phyloP scores from a whole-genome alignment of 331 rosid species.

The Malus hybrid region DNA sequence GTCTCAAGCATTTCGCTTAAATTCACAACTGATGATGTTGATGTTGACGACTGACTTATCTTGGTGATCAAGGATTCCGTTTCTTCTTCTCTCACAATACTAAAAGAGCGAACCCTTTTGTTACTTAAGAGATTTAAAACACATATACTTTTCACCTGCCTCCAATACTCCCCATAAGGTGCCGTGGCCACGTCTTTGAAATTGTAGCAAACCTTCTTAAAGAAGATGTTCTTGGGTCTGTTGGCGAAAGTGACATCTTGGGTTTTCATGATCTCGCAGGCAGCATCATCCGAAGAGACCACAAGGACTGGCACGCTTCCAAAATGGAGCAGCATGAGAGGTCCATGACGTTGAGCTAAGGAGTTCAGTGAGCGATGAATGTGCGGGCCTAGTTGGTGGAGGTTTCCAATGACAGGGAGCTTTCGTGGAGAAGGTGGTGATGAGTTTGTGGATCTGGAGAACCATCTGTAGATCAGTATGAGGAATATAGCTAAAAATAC shows the following conservation, averaged over 20 bases:
- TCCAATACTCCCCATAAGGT: background rate
- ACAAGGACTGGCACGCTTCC: too few species aligned
- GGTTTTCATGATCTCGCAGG: conserved; percentile 24
- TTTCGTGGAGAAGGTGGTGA: too few species aligned
- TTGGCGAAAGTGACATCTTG: background rate
- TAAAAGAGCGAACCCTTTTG: background rate
- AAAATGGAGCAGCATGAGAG: too few species aligned
- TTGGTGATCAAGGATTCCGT: background rate
- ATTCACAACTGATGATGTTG: background rate
- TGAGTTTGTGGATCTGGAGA: too few species aligned
- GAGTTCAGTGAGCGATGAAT: too few species aligned
- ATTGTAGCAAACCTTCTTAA: background rate
- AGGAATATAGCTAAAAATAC: too few species aligned
- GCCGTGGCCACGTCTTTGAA: background rate
- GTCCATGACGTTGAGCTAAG: too few species aligned
- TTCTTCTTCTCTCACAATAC: background rate
- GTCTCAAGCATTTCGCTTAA: background rate
- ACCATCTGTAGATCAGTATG: too few species aligned
- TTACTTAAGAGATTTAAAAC: background rate
- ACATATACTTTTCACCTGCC: background rate
- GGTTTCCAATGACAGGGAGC: too few species aligned
- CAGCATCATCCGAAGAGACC: background rate
- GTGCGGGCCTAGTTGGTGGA: too few species aligned
- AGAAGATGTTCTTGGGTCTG: background rate
- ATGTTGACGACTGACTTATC: background rate